Conservation (phyloP, 2,329 filamentous ascomycete species). For the Paracamarosporium sp. region DNA sequence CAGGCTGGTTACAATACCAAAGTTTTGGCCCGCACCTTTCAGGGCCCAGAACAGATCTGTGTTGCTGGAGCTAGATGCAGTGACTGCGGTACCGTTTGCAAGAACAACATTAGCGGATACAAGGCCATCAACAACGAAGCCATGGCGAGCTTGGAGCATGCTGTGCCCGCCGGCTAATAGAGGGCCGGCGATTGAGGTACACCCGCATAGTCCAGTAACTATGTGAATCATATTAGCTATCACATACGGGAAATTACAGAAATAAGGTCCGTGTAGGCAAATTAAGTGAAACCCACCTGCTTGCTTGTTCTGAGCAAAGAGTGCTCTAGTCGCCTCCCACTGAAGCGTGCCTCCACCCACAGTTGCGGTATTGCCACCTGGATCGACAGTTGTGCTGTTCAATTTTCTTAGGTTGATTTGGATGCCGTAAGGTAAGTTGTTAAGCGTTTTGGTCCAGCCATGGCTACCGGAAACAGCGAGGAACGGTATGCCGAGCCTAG, state of each 20-base stretch:
- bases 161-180: constrained; percentile 65
- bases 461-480: constrained; percentile 45
- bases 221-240: neutral
- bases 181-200: constrained; percentile 61
- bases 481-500: constrained; percentile 40
- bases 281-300: constrained; percentile 27
- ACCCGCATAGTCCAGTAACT: constrained; percentile 28
- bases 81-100: constrained; percentile 17
- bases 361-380: constrained; percentile 25
- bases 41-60: constrained; percentile 49
- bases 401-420: constrained; percentile 41
- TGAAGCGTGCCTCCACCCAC: constrained; percentile 37
- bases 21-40: constrained; percentile 47
- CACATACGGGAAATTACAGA: neutral
- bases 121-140: constrained; percentile 18
- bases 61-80: constrained; percentile 21
- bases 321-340: constrained; percentile 29
- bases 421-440: constrained; percentile 31
- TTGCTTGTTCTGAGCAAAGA: constrained; percentile 37
- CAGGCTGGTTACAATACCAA: constrained; percentile 41
- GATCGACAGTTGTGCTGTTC: constrained; percentile 30
- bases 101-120: constrained; percentile 31
- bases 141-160: constrained; percentile 31
- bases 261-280: neutral
- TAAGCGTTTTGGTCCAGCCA: constrained; percentile 37